Evolutionary conservation across 1,284 basidiomycete genomes (phyloP).

Genomic region (Polyporus tsugae): DNA sequence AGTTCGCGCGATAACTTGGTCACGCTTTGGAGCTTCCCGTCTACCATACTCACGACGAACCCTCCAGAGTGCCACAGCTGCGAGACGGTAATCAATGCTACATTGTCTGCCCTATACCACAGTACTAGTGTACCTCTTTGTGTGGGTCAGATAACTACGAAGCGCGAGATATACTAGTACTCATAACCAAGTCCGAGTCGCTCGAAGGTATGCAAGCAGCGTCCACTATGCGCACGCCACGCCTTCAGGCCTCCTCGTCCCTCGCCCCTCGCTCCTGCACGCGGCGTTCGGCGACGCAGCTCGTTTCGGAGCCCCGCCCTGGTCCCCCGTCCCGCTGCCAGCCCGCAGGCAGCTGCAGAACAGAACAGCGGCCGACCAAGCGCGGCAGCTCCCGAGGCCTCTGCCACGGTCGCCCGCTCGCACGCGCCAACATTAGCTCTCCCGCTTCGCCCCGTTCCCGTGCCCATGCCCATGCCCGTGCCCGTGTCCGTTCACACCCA

Average conservation of each 20-base stretch:
- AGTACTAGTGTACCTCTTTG: not conserved
- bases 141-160: not conserved
- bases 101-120: not conserved
- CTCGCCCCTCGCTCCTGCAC: not conserved
- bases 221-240: not conserved
- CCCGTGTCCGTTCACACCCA: constrained; percentile 18
- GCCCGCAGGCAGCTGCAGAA: not conserved
- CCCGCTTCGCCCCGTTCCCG: constrained; percentile 10
- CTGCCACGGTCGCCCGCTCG: constrained; percentile 1
- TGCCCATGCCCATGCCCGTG: not conserved
- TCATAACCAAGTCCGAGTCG: constrained; percentile 3
- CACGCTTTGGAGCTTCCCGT: not conserved
- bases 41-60: not conserved
- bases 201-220: not conserved
- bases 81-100: not conserved
- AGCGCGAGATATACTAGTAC: constrained; percentile 1
- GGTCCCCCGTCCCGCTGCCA: constrained; percentile 5
- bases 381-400: constrained; percentile 14
- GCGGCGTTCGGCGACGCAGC: not conserved
- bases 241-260: not conserved
- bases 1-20: not conserved
- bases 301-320: constrained; percentile 16
- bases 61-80: not conserved
- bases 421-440: constrained; percentile 13
- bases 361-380: constrained; percentile 12